These are phyloP conservation scores for Fusarium metavorans DNA, from an alignment of 2,329 filamentous ascomycete genomes.

Conservation along the genomic window DNA sequence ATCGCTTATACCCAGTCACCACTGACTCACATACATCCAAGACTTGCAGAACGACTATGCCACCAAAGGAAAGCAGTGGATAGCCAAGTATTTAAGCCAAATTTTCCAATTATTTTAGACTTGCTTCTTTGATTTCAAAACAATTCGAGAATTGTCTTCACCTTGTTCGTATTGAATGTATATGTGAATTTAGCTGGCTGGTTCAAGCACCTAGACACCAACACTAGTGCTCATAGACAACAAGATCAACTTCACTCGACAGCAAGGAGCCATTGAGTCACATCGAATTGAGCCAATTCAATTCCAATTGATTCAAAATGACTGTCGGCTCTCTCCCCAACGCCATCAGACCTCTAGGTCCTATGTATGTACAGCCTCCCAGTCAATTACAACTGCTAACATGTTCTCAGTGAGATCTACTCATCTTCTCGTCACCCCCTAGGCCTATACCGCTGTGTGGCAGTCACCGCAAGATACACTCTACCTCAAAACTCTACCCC, in stretches of 20 bases:
- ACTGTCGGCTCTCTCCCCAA: not conserved
- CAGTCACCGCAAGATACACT: slow-evolving; percentile 59
- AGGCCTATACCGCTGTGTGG: slow-evolving; percentile 61
- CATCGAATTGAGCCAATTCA: not conserved
- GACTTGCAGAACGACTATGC: slow-evolving; percentile 4
- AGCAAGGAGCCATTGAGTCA: not conserved
- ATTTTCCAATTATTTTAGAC: not conserved
- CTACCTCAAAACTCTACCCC: slow-evolving; percentile 8
- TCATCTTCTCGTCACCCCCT: slow-evolving; percentile 60
- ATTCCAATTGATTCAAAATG: slow-evolving; percentile 12
- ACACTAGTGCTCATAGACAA: not conserved
- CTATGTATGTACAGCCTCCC: slow-evolving; percentile 36
- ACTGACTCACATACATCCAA: slow-evolving; percentile 5
- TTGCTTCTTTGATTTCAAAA: not conserved
- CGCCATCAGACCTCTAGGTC: slow-evolving; percentile 43
- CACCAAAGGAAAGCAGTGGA: slow-evolving; percentile 6
- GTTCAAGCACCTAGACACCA: not conserved
- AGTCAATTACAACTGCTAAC: slow-evolving; percentile 5
- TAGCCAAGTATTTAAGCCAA: slow-evolving; percentile 1
- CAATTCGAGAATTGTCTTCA: not conserved
- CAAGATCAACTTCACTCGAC: not conserved
- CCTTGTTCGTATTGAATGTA: not conserved
- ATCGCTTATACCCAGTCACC: not conserved
- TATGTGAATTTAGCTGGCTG: not conserved
- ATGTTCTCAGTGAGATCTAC: slow-evolving; percentile 55